A percentile compares a stretch with the other conserved stretches of the same genome.
Conservation (phyloP, 768 basidiomycete genomes). For the Suillus luteus region DNA sequence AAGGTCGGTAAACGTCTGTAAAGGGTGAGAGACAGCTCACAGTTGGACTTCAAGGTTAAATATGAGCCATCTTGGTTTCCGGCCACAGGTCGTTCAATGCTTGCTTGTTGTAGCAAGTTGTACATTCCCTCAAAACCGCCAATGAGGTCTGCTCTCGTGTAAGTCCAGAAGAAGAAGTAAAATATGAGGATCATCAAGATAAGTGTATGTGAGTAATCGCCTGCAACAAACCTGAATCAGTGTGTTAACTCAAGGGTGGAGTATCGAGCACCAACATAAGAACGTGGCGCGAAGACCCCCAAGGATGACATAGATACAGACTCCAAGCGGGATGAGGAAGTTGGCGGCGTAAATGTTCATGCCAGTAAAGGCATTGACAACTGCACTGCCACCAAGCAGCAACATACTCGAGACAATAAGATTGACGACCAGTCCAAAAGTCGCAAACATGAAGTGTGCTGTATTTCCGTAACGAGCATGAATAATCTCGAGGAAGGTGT, state of each 20-base stretch:
- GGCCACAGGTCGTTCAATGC: slow-evolving; percentile 30
- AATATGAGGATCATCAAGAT: slow-evolving; percentile 39
- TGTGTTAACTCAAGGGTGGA: background rate
- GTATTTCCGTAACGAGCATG: slow-evolving; percentile 31
- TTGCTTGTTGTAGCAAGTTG: slow-evolving; percentile 34
- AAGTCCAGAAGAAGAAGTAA: slow-evolving; percentile 35
- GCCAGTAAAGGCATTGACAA: slow-evolving; percentile 42
- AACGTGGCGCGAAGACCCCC: slow-evolving; percentile 39
- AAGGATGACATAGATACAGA: slow-evolving; percentile 39
- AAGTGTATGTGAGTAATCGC: slow-evolving; percentile 37
- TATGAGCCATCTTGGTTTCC: slow-evolving; percentile 41
- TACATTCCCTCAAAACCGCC: slow-evolving; percentile 42
- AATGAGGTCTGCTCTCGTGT: slow-evolving; percentile 34
- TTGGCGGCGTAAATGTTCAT: slow-evolving; percentile 42
- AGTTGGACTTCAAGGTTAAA: slow-evolving; percentile 37
- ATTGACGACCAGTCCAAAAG: slow-evolving; percentile 26
- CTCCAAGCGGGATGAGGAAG: slow-evolving; percentile 43
- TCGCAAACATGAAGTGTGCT: slow-evolving; percentile 31
- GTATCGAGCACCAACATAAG: slow-evolving; percentile 23
- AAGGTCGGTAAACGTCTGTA: background rate
- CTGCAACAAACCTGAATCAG: slow-evolving; percentile 17
- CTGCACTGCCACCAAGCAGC: slow-evolving; percentile 41
- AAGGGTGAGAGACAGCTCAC: slow-evolving; percentile 12
- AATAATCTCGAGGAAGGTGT: slow-evolving; percentile 40
- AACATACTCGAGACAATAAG: slow-evolving; percentile 38